A percentile compares a stretch with the other conserved stretches of the same genome.
Evolutionary conservation across 192 early-diverging fungal genomes (phyloP).

Genomic region (Coemansia erecta): DNA sequence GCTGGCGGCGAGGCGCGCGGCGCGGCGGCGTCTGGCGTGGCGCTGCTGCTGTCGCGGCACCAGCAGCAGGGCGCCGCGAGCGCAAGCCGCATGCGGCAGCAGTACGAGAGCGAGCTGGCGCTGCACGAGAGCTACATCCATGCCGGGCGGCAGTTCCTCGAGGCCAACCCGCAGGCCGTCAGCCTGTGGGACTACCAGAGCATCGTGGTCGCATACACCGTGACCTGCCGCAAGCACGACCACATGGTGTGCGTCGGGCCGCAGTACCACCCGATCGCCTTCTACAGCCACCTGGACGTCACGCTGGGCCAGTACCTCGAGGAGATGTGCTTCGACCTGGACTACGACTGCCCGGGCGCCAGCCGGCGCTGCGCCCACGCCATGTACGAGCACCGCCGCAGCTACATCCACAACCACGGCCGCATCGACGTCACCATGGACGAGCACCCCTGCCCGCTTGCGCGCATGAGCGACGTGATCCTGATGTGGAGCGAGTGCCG

Average conservation of each 20-base stretch:
- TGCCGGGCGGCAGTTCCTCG: conserved; percentile 44
- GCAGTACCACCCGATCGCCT: conserved; percentile 77
- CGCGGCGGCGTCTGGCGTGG: conserved; percentile 28
- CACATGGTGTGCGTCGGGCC: conserved; percentile 63
- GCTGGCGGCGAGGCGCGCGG: neutral
- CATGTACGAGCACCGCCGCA: conserved; percentile 77
- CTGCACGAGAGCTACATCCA: conserved; percentile 44
- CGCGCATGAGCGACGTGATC: conserved; percentile 70
- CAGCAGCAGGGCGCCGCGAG: conserved; percentile 43
- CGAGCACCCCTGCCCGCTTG: conserved; percentile 59
- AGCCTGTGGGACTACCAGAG: conserved; percentile 54
- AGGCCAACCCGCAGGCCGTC: conserved; percentile 42
- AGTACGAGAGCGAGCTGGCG: conserved; percentile 52
- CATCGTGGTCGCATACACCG: conserved; percentile 46
- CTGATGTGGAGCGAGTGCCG: conserved; percentile 91
- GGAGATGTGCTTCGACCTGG: conserved; percentile 71
- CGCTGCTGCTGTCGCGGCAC: conserved; percentile 48
- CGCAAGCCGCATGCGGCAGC: conserved; percentile 47
- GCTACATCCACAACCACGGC: conserved; percentile 82
- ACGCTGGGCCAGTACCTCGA: conserved; percentile 88
- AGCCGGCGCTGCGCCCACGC: conserved; percentile 72
- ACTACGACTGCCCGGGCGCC: conserved; percentile 58
- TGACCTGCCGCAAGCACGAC: conserved; percentile 47
- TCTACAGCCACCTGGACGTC: conserved; percentile 72
- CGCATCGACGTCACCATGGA: conserved; percentile 73